Conservation (phyloP, 2,329 filamentous ascomycete genomes). For the Fusarium sp. region DNA sequence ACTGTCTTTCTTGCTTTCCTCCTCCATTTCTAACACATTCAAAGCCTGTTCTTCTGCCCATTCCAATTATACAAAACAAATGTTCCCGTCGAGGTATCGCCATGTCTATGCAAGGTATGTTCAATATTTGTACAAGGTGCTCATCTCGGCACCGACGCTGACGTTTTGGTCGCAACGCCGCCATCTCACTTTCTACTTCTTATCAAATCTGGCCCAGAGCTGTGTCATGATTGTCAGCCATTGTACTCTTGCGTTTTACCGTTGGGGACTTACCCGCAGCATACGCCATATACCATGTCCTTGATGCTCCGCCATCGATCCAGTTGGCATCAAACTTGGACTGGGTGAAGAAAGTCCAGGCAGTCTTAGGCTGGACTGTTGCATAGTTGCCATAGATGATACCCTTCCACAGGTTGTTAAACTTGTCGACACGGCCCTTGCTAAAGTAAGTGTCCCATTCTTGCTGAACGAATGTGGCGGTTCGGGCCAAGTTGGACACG, state of each 20-base stretch:
- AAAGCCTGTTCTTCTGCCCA: constrained; percentile 1
- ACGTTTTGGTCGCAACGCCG: background rate
- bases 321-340: constrained; percentile 71
- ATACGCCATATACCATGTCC: constrained; percentile 87
- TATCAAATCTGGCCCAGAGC: constrained; percentile 35
- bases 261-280: constrained; percentile 70
- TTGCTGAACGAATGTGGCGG: constrained; percentile 75
- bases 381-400: constrained; percentile 86
- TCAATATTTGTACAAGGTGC: constrained; percentile 25
- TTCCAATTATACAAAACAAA: constrained; percentile 34
- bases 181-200: background rate
- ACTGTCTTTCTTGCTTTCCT: constrained; percentile 5
- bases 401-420: constrained; percentile 84
- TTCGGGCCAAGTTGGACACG: constrained; percentile 72
- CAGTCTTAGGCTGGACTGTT: constrained; percentile 73
- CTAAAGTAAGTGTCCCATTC: constrained; percentile 87
- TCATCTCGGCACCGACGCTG: constrained; percentile 3
- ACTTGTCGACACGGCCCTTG: constrained; percentile 68
- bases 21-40: constrained; percentile 5
- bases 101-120: constrained; percentile 16
- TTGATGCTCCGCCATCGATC: constrained; percentile 83
- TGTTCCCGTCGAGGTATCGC: constrained; percentile 27
- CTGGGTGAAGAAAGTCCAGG: constrained; percentile 79
- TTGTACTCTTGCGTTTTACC: background rate
- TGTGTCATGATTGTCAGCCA: constrained; percentile 27